Evolutionary conservation across 495 filamentous ascomycete genomes (phyloP).

Genomic region (Aspergillus wentii): DNA sequence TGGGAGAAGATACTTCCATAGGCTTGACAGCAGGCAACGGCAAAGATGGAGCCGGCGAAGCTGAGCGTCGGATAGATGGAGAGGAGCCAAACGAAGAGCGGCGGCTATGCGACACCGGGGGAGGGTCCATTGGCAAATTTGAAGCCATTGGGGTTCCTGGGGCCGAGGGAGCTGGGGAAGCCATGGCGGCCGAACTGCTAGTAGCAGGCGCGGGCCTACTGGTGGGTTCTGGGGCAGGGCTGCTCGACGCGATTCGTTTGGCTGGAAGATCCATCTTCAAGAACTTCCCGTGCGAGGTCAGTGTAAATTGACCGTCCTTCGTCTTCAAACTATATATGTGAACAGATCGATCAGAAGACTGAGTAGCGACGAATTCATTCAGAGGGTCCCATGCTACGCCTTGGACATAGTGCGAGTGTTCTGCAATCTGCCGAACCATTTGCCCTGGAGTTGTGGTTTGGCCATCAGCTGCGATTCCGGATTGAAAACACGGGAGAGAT

Average conservation of each 20-base stretch:
- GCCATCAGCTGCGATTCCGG: constrained; percentile 5
- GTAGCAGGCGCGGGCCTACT: constrained; percentile 52
- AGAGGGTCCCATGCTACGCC: constrained; percentile 97
- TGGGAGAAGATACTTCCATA: constrained; percentile 78
- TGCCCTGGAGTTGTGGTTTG: constrained; percentile 51
- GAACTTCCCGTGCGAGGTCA: constrained; percentile 70
- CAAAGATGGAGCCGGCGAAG: constrained; percentile 91
- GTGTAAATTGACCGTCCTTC: constrained; percentile 91
- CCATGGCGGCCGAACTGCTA: constrained; percentile 55
- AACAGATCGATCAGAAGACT: constrained; percentile 95
- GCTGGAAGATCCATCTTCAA: constrained; percentile 88
- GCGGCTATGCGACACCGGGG: constrained; percentile 83
- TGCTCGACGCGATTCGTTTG: constrained; percentile 84
- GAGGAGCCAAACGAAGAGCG: constrained; percentile 94
- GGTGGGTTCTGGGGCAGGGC: constrained; percentile 79
- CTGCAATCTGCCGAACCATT: constrained; percentile 92
- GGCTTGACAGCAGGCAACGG: constrained; percentile 97
- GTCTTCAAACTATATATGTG: constrained; percentile 95
- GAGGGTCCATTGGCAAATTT: constrained; percentile 94
- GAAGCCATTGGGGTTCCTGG: constrained; percentile 92
- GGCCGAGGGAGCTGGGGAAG: constrained; percentile 83
- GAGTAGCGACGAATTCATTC: constrained; percentile 97
- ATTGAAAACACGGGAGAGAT: background rate
- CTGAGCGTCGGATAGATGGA: constrained; percentile 76
- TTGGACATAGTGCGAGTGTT: constrained; percentile 98